Evolutionary conservation across 2,329 filamentous ascomycete genomes (phyloP).

Genomic region (Karstenula rhodostoma): DNA sequence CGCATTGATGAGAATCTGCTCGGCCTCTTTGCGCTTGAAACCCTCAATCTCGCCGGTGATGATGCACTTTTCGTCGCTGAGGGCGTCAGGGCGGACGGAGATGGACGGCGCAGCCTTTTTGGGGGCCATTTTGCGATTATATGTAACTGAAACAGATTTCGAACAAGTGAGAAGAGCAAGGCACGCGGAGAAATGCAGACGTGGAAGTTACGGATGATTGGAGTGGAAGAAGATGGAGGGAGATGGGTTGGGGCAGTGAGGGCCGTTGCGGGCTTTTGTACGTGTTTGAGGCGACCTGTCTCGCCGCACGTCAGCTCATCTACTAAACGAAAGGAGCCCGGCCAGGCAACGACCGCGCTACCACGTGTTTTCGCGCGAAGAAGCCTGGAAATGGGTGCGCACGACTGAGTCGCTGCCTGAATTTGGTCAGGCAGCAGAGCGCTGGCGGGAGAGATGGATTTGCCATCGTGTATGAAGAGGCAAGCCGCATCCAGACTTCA

Average conservation of each 20-base stretch:
- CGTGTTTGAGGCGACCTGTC: slow-evolving; percentile 6
- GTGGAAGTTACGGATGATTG: not conserved
- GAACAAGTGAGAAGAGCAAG: not conserved
- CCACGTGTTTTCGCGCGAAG: slow-evolving; percentile 16
- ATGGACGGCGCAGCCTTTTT: slow-evolving; percentile 22
- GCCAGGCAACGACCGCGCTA: slow-evolving; percentile 19
- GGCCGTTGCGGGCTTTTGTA: slow-evolving; percentile 15
- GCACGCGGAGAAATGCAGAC: not conserved
- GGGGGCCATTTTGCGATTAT: slow-evolving; percentile 23
- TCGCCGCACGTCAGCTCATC: slow-evolving; percentile 13
- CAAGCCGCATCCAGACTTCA: not conserved
- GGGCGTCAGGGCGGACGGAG: slow-evolving; percentile 24
- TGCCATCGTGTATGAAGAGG: not conserved
- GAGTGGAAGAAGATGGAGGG: not conserved
- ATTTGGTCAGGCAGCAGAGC: not conserved
- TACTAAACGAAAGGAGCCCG: slow-evolving; percentile 9
- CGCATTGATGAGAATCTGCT: slow-evolving; percentile 27
- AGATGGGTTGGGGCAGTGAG: not conserved
- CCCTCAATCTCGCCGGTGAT: slow-evolving; percentile 30
- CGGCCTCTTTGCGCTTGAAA: slow-evolving; percentile 23
- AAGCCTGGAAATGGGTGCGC: slow-evolving; percentile 3
- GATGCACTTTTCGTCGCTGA: slow-evolving; percentile 26
- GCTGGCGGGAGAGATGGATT: slow-evolving; percentile 5
- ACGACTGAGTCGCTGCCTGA: slow-evolving; percentile 3
- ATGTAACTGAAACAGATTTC: not conserved